Base-by-base conservation (phyloP, 306 rosid genomes). In the Ziziphus jujuba region DNA sequence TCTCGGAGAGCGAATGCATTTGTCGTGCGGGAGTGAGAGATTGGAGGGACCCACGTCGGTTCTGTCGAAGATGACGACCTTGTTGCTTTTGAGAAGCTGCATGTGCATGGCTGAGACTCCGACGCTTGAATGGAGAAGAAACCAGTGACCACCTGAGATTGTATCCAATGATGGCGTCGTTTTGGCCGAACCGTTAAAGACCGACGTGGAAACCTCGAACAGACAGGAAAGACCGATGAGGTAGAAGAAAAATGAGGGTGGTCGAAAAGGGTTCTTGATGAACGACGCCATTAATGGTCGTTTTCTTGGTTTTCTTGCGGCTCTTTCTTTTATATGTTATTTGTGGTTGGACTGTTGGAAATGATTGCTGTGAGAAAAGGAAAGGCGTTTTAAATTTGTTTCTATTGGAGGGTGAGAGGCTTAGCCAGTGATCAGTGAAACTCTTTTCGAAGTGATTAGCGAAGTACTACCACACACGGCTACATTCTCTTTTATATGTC, bases 101-200 rank as follows among this genome's bases (percentile, higher is more conserved):
- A 91, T 91, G 93, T 91, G 97, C 93, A 91, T 88, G 80, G 97
- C 97, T 0, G 96, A 86, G 69, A 91, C 75, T 43, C 97, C 97
- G 12, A 89, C 80, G 83, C 80, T 79, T 2, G 47, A 23, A 13
- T 78, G 82, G 16, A 91, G 72, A 17, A 84, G 75, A n/a, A 53
- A 20, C 97, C 97, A 91, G 35, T 70, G 62, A 0, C 97, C 95
- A 0, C 84, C 89, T 52, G 31, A 63, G 55, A 16, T 33, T 15
- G 13, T 50, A 54, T 22, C 31, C 24, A 12, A 20, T 10, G 44
- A 7, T 6, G 10, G 22, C 48, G 70, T 17, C 19, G 28, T 12
- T n/a, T n/a, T n/a, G n/a, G n/a, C n/a, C 40, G 48, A 1, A 20
- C 12, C 6, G 36, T 63, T 31, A 23, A 34, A 59, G 20, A n/a